These are phyloP conservation scores for Aspergillus pseudotamarii DNA, from an alignment of 2,329 filamentous ascomycete species.

Conservation along the genomic window DNA sequence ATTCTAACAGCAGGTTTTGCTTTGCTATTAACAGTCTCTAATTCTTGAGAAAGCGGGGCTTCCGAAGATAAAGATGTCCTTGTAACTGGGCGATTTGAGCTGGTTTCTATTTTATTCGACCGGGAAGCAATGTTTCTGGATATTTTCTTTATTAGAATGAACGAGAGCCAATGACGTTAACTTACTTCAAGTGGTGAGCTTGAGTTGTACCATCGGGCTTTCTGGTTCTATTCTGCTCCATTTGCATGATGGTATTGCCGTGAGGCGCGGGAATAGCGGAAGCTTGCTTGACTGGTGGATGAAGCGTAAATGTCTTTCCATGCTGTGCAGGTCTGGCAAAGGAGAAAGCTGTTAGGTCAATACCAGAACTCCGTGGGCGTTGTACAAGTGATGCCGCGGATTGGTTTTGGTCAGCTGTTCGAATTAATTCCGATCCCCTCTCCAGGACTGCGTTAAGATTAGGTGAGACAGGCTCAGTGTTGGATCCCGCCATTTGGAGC, in stretches of 20 bases:
- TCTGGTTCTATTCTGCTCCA: not conserved
- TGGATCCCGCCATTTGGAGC: slow-evolving; percentile 20
- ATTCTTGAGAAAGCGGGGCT: not conserved
- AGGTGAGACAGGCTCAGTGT: slow-evolving; percentile 19
- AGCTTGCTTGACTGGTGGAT: slow-evolving; percentile 15
- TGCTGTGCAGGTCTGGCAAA: slow-evolving; percentile 36
- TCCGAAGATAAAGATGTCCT: not conserved
- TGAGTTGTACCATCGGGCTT: not conserved
- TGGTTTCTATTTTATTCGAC: not conserved
- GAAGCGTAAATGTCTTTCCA: slow-evolving; percentile 28
- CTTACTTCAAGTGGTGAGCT: not conserved
- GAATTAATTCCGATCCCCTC: slow-evolving; percentile 15
- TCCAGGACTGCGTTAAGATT: slow-evolving; percentile 19
- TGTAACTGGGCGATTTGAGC: not conserved
- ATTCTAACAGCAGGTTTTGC: not conserved
- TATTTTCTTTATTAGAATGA: not conserved
- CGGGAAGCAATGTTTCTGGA: not conserved
- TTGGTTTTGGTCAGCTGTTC: slow-evolving; percentile 9
- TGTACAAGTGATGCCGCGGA: slow-evolving; percentile 30
- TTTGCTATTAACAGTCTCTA: not conserved
- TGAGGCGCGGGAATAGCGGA: not conserved
- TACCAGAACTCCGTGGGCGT: slow-evolving; percentile 33
- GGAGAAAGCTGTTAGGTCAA: slow-evolving; percentile 34
- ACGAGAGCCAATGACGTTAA: not conserved
- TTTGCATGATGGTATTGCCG: not conserved